Base-by-base conservation (phyloP, 148 eudicot species). In the Diospyros kaki region DNA sequence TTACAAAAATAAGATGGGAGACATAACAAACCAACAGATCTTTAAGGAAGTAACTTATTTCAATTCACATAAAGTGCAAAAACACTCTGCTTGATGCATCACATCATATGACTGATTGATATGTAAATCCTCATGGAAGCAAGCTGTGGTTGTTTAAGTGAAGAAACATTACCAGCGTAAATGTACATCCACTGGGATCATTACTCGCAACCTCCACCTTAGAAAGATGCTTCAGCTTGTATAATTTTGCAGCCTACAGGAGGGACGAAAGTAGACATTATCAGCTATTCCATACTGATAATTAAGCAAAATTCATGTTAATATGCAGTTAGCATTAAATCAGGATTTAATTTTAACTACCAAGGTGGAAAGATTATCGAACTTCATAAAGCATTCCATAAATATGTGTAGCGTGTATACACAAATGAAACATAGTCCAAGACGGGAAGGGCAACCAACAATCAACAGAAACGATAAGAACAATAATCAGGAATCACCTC, bases 171-270 rank as follows among this genome's bases (percentile, higher is more conserved):
- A 93, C 98, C 92, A 91, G 84, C 72, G 86, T 83, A 80, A 93
- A 93, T 79, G 97, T 89, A 76, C 94, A 90, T 74, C 97, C 98
- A 77, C 89, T 93, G 40, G 91, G 90, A 83, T 93, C 98, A 81
- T 89, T 93, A 48, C 86, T 75, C 69, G 87, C 81, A 71, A 93
- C 94, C 75, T 93, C 98, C 88, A 91, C 97, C 83, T 93, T 93
- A 4, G 97, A 83, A 15, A 93, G 89, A 87, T 91, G 97, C 82
- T 86, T 93, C 81, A 93, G 86, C 88, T 93, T 93, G 87, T 93
- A 93, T 51, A 91, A 66, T 83, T 91, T 93, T 64, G 98, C 94
- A 66, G 94, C 91, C 98, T 93, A 77, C 81, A 88, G 58, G 58
- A 14, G 59, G 58, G 75, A 75, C 48, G 18, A 72, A 65, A 64